phyloP scores from a whole-genome alignment of 2,329 filamentous ascomycete genomes.

The Talaromyces islandicus region DNA sequence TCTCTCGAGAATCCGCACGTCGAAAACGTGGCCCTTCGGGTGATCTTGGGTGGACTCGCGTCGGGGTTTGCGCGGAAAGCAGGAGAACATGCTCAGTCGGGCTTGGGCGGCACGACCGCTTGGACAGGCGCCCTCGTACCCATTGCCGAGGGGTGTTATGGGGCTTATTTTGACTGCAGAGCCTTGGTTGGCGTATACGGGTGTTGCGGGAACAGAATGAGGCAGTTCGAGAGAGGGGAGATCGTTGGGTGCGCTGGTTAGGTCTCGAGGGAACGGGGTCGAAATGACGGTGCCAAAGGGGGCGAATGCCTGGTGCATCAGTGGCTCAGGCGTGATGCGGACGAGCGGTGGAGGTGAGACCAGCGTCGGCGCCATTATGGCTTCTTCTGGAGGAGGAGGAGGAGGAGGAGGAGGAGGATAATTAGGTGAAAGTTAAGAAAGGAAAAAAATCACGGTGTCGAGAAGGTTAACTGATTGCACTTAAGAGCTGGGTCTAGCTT shows the following conservation, averaged over 20 bases:
- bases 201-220: constrained; percentile 38
- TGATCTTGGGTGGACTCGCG: constrained; percentile 7
- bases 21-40: constrained; percentile 43
- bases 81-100: constrained; percentile 85
- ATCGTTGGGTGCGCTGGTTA: constrained; percentile 35
- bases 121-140: constrained; percentile 52
- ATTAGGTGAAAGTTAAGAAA: neutral
- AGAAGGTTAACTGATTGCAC: neutral
- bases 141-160: constrained; percentile 66
- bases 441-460: neutral
- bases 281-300: constrained; percentile 78
- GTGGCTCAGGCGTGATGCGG: constrained; percentile 55
- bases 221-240: constrained; percentile 38
- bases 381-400: neutral
- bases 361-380: constrained; percentile 28
- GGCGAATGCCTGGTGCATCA: constrained; percentile 64
- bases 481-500: neutral
- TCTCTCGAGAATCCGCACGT: constrained; percentile 71
- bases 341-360: constrained; percentile 28
- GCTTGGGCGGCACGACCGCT: constrained; percentile 45
- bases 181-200: constrained; percentile 73
- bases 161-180: constrained; percentile 80
- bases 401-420: neutral
- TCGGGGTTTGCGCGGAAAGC: constrained; percentile 59
- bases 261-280: constrained; percentile 58